Base-by-base conservation (phyloP, 352 stramenopile genomes). In the Phytophthora brassicae region DNA sequence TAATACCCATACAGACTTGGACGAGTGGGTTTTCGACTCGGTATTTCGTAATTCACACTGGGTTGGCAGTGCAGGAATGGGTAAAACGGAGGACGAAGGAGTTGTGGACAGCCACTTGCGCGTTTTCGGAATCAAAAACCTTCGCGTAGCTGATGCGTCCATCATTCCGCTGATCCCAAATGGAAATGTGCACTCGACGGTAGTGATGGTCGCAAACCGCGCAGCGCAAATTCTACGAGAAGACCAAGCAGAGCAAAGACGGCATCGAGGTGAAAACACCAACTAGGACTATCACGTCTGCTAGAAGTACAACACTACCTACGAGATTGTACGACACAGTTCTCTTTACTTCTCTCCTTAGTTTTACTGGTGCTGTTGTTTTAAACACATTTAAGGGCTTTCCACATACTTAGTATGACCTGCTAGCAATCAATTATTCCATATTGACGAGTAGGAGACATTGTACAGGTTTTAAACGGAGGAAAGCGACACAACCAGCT, bases 41-140 rank as follows among this genome's bases (percentile, higher is more conserved):
- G 68, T 88, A 2, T 89, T 95, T 36, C 75, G 77, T 23, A 97
- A 97, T 56, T 88, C 79, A 12, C 88, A 96, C 48, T 96, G 88
- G 88, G 82, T 90, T 23, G 83, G 89, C 26, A 91, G 79, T 60
- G 84, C 84, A 13, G 70, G 79, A 2, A 96, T 97, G 84, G 85
- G 62, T 17, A 55, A 49, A 2, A 56, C 57, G 1, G 60, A 77
- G 28, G 47, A 75, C 1, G 65, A 78, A 0, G 79, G 64, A 26
- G 81, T 90, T 36, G 81, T 90, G 29, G 79, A 88, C 56, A 72
- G 57, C 19, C 75, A 75, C 22, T 56, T 90, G 36, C 78, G 77
- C 1, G 81, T 90, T 2, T 90, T 88, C 51, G 79, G 79, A 14
- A 65, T 88, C 24, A 48, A 72, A 23, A 82, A 84, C 17, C 68